Evolutionary conservation across 2,329 filamentous ascomycete species (phyloP).

Genomic region (Sclerotinia trifoliorum): DNA sequence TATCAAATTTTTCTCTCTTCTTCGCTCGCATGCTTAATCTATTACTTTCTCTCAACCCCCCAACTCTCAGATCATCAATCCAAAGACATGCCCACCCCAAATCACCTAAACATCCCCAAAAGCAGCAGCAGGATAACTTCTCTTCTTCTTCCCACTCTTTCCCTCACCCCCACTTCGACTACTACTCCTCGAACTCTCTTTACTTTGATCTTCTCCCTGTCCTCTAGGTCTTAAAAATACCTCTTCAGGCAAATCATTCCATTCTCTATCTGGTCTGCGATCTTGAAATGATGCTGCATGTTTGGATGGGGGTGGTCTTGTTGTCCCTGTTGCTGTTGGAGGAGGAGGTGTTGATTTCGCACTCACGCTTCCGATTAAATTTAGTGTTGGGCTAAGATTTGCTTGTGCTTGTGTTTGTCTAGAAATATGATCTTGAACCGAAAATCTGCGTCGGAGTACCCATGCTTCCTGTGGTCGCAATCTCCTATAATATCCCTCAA

Average conservation of each 20-base stretch:
- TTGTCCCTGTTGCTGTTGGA: constrained; percentile 15
- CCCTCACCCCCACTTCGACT: constrained; percentile 45
- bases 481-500: constrained; percentile 61
- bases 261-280: constrained; percentile 57
- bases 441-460: constrained; percentile 51
- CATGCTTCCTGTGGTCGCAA: constrained; percentile 61
- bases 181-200: constrained; percentile 56
- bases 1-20: not conserved
- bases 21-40: not conserved
- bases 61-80: not conserved
- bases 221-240: constrained; percentile 44
- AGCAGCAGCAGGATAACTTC: constrained; percentile 61
- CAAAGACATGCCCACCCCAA: not conserved
- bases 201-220: constrained; percentile 33
- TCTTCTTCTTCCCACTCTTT: constrained; percentile 53
- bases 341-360: constrained; percentile 37
- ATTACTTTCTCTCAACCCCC: not conserved
- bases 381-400: constrained; percentile 47
- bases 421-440: constrained; percentile 33
- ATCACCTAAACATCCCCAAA: constrained; percentile 45
- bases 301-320: constrained; percentile 2
- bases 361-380: constrained; percentile 53
- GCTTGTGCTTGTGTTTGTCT: constrained; percentile 45
- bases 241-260: constrained; percentile 64
- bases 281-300: constrained; percentile 55